A percentile compares a stretch with the other conserved stretches of the same genome.
Evolutionary conservation across 2,329 filamentous ascomycete genomes (phyloP).

Genomic region (Fusarium oxysporum): DNA sequence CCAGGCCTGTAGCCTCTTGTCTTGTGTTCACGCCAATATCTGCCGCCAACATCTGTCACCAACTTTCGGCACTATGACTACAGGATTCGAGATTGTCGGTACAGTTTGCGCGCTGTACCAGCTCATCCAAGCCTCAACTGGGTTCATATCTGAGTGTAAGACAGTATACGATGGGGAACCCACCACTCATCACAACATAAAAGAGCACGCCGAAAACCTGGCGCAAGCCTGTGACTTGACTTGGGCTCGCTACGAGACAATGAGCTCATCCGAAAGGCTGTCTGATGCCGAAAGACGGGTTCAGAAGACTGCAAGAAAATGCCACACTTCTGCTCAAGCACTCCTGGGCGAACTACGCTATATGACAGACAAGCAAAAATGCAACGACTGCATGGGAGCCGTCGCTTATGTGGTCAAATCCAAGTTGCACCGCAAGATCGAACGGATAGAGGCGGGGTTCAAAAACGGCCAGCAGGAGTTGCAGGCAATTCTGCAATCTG

Average conservation of each 20-base stretch:
- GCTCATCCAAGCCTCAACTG: neutral
- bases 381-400: neutral
- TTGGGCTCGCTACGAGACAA: neutral
- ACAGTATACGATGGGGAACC: slow-evolving; percentile 5
- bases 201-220: neutral
- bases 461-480: neutral
- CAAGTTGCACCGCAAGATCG: neutral
- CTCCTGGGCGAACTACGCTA: neutral
- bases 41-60: neutral
- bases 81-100: neutral
- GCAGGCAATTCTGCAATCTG: slow-evolving; percentile 1
- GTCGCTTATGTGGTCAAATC: neutral
- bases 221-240: neutral
- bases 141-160: neutral
- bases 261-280: fast-evolving
- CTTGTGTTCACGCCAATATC: neutral
- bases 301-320: neutral
- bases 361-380: neutral
- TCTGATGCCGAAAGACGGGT: neutral
- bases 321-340: neutral
- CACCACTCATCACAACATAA: neutral
- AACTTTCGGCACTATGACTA: neutral
- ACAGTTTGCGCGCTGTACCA: slow-evolving; percentile 1
- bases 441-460: neutral
- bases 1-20: too few species aligned